These are phyloP conservation scores for Saturnispora serradocipensis DNA, from an alignment of 805 yeast genomes.

Conservation along the genomic window DNA sequence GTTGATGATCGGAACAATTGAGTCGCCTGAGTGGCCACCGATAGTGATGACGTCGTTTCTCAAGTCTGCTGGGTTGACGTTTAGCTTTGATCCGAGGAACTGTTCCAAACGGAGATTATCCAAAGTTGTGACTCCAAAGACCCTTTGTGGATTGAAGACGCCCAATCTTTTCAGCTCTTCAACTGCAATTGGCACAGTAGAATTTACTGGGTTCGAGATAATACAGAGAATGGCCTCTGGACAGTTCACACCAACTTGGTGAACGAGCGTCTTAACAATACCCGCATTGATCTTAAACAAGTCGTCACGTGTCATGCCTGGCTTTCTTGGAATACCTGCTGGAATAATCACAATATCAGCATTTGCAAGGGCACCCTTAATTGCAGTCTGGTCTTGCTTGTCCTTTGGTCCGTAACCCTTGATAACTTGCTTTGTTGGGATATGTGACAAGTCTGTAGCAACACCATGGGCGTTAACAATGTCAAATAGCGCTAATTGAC, in stretches of 20 bases:
- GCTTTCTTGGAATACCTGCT: slow-evolving; percentile 98
- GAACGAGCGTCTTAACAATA: slow-evolving; percentile 86
- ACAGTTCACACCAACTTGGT: slow-evolving; percentile 69
- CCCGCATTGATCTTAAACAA: slow-evolving; percentile 93
- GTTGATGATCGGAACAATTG: slow-evolving; percentile 88
- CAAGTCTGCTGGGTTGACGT: slow-evolving; percentile 59
- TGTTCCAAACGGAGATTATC: slow-evolving; percentile 86
- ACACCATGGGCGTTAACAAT: slow-evolving; percentile 92
- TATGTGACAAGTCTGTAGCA: slow-evolving; percentile 91
- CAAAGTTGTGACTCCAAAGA: slow-evolving; percentile 94
- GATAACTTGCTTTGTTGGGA: slow-evolving; percentile 86
- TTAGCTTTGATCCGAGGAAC: slow-evolving; percentile 60
- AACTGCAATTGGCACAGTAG: slow-evolving; percentile 93
- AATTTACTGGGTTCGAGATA: slow-evolving; percentile 94
- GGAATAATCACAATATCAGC: slow-evolving; percentile 88
- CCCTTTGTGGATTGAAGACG: slow-evolving; percentile 82
- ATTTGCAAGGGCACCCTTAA: slow-evolving; percentile 60
- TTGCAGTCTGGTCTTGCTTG: slow-evolving; percentile 37
- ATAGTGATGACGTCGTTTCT: slow-evolving; percentile 75
- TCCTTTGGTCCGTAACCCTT: slow-evolving; percentile 76
- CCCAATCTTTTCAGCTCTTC: slow-evolving; percentile 82
- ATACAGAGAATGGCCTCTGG: slow-evolving; percentile 79
- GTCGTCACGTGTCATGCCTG: slow-evolving; percentile 98
- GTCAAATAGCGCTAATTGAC: slow-evolving; percentile 80
- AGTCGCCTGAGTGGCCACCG: slow-evolving; percentile 96